Base-by-base conservation (phyloP, 768 basidiomycete species). In the Phylloporus rhodoxanthus region DNA sequence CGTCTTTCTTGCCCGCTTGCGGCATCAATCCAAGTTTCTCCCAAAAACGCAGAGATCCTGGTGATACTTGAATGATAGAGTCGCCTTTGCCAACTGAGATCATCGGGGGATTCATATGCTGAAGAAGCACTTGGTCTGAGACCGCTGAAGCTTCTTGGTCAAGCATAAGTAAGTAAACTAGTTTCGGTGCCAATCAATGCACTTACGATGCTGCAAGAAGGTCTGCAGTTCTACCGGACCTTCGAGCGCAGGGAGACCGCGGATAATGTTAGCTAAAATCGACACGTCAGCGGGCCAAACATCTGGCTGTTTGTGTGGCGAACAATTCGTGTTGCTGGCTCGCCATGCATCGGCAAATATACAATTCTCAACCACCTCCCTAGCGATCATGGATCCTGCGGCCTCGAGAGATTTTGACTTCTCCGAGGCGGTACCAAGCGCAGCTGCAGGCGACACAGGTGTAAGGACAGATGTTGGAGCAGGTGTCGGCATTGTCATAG, bases 361-460 rank as follows among this genome's bases (percentile, higher is more conserved):
- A 1, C 72, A 65, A 56, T 89, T 91, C 65, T 90, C 86, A 11
- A 91, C 84, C 3, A 80, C 76, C 62, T 92, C 89, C 28, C 67
- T 70, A 5, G 82, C 81, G 23, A 90, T 63, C 36, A 78, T 76
- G 42, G 73, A 73, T 4, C 81, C 87, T 2, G 81, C 79, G 0
- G 80, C 77, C 61, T 89, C 87, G 20, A 91, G 68, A 1, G 79
- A 78, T 60, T 80, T 82, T 3, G 79, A 76, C 53, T 80, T 81
- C 61, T 87, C 87, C 4, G 78, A 77, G 1, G 80, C 71, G 1
- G 78, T 75, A 4, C 84, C 84, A 28, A 87, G 68, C 1, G 73
- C 72, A 1, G 85, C 84, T 4, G 86, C 87, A 17, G 90, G 90
- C 0, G 89, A 91, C 3, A 91, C 87, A 1, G 90, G 90, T 0